phyloP scores from a whole-genome alignment of 1,284 basidiomycete genomes.

The Pseudozyma hubeiensis region DNA sequence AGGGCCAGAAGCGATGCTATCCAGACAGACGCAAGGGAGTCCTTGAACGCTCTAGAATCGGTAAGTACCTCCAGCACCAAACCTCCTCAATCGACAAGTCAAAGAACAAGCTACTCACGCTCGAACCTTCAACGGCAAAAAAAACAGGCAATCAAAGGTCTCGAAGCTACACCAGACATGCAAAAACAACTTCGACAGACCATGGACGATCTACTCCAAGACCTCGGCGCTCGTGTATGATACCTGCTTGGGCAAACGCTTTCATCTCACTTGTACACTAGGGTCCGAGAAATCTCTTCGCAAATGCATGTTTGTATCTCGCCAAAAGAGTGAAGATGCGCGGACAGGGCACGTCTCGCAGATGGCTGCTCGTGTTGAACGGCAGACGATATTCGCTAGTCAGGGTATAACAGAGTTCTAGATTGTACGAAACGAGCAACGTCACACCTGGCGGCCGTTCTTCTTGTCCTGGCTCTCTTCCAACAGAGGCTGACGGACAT shows the following conservation, averaged over 20 bases:
- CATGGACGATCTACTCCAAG: conserved; percentile 49
- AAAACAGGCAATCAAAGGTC: conserved; percentile 45
- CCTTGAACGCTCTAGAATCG: conserved; percentile 36
- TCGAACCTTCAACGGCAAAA: neutral
- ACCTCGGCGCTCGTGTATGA: conserved; percentile 49
- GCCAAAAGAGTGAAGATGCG: neutral
- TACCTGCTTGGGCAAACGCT: neutral
- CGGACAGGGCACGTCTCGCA: neutral
- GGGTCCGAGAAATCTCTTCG: neutral
- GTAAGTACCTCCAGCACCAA: conserved; percentile 14
- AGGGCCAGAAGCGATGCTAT: conserved; percentile 15
- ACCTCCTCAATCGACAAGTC: too few species aligned
- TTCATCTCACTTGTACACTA: neutral
- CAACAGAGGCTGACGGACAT: conserved; percentile 39
- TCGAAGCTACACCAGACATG: conserved; percentile 43
- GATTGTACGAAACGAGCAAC: neutral
- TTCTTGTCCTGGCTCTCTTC: conserved; percentile 17
- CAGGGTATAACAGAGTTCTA: conserved; percentile 24
- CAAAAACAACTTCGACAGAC: conserved; percentile 47
- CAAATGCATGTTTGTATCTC: conserved; percentile 1
- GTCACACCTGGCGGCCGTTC: conserved; percentile 28
- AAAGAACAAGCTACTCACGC: neutral
- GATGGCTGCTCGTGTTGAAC: conserved; percentile 27
- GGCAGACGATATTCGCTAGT: conserved; percentile 1
- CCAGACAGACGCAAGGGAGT: conserved; percentile 23